Evolutionary conservation across 1,139 yeast genomes (phyloP).

Genomic region (Taphrina deformans): DNA sequence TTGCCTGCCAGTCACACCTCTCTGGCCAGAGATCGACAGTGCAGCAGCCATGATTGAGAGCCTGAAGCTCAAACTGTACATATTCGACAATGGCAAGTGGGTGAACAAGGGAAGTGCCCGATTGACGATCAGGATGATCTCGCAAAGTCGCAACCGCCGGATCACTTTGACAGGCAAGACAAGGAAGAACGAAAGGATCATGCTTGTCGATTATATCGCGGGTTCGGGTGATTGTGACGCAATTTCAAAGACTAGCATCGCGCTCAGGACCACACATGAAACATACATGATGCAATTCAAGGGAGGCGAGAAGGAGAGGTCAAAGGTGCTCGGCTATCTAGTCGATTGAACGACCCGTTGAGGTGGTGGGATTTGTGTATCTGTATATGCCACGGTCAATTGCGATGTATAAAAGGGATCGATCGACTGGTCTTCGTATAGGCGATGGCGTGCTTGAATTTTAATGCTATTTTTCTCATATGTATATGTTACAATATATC

Average conservation of each 20-base stretch:
- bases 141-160: slow-evolving; percentile 20
- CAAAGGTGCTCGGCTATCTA: slow-evolving; percentile 12
- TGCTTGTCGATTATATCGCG: slow-evolving; percentile 18
- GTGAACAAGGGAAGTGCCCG: slow-evolving; percentile 28
- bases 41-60: slow-evolving; percentile 18
- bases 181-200: slow-evolving; percentile 17
- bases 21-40: slow-evolving; percentile 14
- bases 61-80: slow-evolving; percentile 25
- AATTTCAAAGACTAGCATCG: slow-evolving; percentile 25
- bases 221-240: slow-evolving; percentile 23
- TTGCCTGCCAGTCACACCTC: slow-evolving; percentile 25
- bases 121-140: slow-evolving; percentile 12
- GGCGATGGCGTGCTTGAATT: neutral
- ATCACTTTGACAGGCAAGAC: slow-evolving; percentile 30
- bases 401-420: no score
- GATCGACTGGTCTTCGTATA: no score
- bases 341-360: neutral
- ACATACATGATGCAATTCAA: slow-evolving; percentile 32
- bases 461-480: neutral
- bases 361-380: no score
- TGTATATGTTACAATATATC: neutral
- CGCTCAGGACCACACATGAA: slow-evolving; percentile 11
- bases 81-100: slow-evolving; percentile 29
- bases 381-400: no score
- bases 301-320: slow-evolving; percentile 28